A percentile compares a stretch with the other conserved stretches of the same genome.
Conservation (phyloP, 805 yeast species). For the Sugiyamaella qingdaonensis region DNA sequence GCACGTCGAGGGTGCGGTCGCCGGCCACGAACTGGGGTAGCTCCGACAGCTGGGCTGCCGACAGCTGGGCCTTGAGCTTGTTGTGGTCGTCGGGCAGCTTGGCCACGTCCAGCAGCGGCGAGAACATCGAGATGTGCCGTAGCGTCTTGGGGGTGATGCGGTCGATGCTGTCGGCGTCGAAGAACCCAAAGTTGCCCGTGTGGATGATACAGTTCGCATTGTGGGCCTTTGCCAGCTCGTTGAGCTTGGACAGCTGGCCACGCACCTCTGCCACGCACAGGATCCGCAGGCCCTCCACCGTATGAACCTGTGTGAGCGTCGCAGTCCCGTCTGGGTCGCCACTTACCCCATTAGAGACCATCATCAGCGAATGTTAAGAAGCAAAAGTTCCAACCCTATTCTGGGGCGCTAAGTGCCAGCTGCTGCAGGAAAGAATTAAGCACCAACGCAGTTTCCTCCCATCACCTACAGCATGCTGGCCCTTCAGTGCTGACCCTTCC, state of each 20-base stretch:
- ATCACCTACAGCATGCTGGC: too few relatives aligned
- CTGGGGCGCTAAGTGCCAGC: neutral
- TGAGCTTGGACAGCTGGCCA: slow-evolving; percentile 47
- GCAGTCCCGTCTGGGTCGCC: neutral
- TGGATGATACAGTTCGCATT: slow-evolving; percentile 55
- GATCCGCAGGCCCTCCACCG: slow-evolving; percentile 32
- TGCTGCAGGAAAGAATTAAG: too few relatives aligned
- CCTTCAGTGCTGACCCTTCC: too few relatives aligned
- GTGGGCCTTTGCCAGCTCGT: slow-evolving; percentile 44
- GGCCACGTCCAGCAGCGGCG: slow-evolving; percentile 50
- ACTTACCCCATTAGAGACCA: slow-evolving; percentile 12
- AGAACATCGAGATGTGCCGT: slow-evolving; percentile 64
- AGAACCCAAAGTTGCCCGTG: slow-evolving; percentile 78
- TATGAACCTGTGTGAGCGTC: slow-evolving; percentile 5
- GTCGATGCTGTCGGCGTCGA: slow-evolving; percentile 53
- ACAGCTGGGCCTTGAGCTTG: slow-evolving; percentile 41
- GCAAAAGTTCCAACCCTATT: slow-evolving; percentile 4
- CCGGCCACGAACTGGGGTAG: slow-evolving; percentile 47
- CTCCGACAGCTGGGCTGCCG: slow-evolving; percentile 49
- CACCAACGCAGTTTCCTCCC: too few relatives aligned
- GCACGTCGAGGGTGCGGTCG: slow-evolving; percentile 42
- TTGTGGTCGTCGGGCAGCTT: slow-evolving; percentile 50
- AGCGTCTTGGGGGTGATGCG: slow-evolving; percentile 48
- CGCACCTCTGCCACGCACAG: slow-evolving; percentile 54
- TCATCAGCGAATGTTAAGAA: slow-evolving; percentile 1